These are phyloP conservation scores for Candida oleophila DNA, from an alignment of 805 yeast genomes.

Conservation along the genomic window DNA sequence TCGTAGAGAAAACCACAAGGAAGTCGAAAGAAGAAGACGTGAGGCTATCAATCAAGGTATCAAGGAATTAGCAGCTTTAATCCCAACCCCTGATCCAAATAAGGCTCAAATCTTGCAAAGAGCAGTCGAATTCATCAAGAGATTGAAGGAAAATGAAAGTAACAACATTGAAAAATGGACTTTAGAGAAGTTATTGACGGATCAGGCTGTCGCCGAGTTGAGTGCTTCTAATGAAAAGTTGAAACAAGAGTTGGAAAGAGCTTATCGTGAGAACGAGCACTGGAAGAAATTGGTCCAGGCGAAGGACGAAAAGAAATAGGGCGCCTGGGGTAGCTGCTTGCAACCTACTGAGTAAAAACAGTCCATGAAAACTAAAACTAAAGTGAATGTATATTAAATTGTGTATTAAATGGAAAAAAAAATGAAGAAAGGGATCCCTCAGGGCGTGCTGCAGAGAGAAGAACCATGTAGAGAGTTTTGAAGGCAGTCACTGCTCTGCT, in stretches of 20 bases:
- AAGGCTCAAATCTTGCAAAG: slow-evolving; percentile 86
- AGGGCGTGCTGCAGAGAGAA: too few species aligned
- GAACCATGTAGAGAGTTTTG: neutral
- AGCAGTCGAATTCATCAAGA: slow-evolving; percentile 87
- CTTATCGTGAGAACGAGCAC: slow-evolving; percentile 87
- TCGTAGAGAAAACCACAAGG: slow-evolving; percentile 90
- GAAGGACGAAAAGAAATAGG: slow-evolving; percentile 24
- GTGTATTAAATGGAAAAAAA: neutral
- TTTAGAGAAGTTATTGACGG: slow-evolving; percentile 84
- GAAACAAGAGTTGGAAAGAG: slow-evolving; percentile 83
- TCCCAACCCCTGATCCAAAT: slow-evolving; percentile 83
- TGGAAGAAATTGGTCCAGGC: slow-evolving; percentile 53
- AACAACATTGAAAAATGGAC: slow-evolving; percentile 94
- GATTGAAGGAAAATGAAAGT: slow-evolving; percentile 86
- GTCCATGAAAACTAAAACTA: neutral
- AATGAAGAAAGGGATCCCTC: neutral
- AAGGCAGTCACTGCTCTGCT: too few species aligned
- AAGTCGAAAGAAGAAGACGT: slow-evolving; percentile 90
- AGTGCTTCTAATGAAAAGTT: slow-evolving; percentile 83
- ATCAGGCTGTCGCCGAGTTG: slow-evolving; percentile 86
- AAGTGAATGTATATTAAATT: slow-evolving; percentile 4
- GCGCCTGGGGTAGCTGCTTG: too few species aligned
- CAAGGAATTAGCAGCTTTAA: slow-evolving; percentile 68
- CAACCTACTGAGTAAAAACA: neutral
- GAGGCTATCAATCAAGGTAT: slow-evolving; percentile 88